phyloP scores from a whole-genome alignment of 2,329 filamentous ascomycete genomes.

The Fusarium virguliforme region DNA sequence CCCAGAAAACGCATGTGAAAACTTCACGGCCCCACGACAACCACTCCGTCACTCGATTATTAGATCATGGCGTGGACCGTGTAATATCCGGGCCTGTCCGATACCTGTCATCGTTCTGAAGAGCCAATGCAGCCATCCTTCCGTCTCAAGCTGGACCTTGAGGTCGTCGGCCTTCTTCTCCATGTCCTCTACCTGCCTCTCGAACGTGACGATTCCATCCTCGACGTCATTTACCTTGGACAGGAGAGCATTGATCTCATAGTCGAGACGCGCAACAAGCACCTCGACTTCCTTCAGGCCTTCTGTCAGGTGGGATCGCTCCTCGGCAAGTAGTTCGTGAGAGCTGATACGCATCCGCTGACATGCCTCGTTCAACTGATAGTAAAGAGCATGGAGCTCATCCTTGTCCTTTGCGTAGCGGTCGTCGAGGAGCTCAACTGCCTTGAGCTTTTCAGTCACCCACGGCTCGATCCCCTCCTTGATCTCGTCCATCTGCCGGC shows the following conservation, averaged over 20 bases:
- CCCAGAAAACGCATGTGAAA: constrained; percentile 24
- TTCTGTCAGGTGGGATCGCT: constrained; percentile 79
- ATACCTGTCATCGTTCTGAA: constrained; percentile 74
- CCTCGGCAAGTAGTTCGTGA: constrained; percentile 78
- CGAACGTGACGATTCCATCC: constrained; percentile 84
- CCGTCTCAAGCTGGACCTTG: constrained; percentile 74
- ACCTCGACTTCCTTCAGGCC: constrained; percentile 84
- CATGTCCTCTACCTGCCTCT: constrained; percentile 81
- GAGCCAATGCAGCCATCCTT: constrained; percentile 77
- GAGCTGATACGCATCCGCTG: constrained; percentile 77
- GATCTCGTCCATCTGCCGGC: constrained; percentile 67
- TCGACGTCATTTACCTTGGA: constrained; percentile 90
- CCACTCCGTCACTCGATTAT: constrained; percentile 7
- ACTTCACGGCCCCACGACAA: constrained; percentile 18
- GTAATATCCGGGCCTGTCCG: constrained; percentile 72
- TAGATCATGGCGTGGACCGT: constrained; percentile 46
- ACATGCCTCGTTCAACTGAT: constrained; percentile 79
- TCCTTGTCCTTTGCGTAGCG: constrained; percentile 75
- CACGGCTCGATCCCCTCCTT: constrained; percentile 71
- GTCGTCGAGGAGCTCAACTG: constrained; percentile 73
- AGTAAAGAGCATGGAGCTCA: constrained; percentile 77
- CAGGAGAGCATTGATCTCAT: constrained; percentile 87
- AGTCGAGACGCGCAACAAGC: constrained; percentile 88
- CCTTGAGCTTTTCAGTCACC: constrained; percentile 71
- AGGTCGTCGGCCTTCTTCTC: constrained; percentile 76